A percentile compares a stretch with the other conserved stretches of the same genome.
These are phyloP conservation scores for Suhomyces sp. DNA, from an alignment of 805 yeast species.

Conservation along the genomic window DNA sequence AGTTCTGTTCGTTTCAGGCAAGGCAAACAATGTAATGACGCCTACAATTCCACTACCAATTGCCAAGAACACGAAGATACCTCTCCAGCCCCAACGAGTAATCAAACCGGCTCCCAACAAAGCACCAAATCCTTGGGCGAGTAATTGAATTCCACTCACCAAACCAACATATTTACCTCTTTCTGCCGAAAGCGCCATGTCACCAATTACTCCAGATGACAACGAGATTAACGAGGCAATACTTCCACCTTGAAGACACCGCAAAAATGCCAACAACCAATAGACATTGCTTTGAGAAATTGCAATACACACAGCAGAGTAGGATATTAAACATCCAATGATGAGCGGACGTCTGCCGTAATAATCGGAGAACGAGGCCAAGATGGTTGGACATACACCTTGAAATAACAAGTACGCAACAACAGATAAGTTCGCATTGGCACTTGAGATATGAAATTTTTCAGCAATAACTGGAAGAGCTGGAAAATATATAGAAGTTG, in stretches of 20 bases:
- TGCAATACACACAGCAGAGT: slow-evolving; percentile 61
- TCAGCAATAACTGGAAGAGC: slow-evolving; percentile 58
- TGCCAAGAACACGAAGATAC: slow-evolving; percentile 73
- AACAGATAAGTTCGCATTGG: slow-evolving; percentile 64
- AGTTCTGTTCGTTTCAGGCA: slow-evolving; percentile 76
- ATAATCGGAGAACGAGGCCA: slow-evolving; percentile 66
- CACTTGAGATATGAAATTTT: slow-evolving; percentile 54
- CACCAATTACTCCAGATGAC: slow-evolving; percentile 70
- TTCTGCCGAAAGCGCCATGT: slow-evolving; percentile 58
- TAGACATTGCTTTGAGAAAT: slow-evolving; percentile 57
- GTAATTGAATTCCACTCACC: slow-evolving; percentile 58
- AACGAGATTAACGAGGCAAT: slow-evolving; percentile 75
- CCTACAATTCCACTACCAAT: slow-evolving; percentile 55
- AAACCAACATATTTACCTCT: slow-evolving; percentile 73
- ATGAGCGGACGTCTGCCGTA: slow-evolving; percentile 72
- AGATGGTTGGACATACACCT: slow-evolving; percentile 69
- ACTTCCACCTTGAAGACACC: slow-evolving; percentile 77
- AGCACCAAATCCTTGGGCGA: slow-evolving; percentile 80
- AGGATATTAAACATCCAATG: slow-evolving; percentile 51
- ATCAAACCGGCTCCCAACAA: slow-evolving; percentile 52
- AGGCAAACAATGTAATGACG: slow-evolving; percentile 22
- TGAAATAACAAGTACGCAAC: slow-evolving; percentile 76
- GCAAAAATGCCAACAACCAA: slow-evolving; percentile 59
- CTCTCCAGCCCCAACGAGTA: slow-evolving; percentile 54
- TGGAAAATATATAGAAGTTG: slow-evolving; percentile 80